Base-by-base conservation (phyloP, 179 eudicot genomes). In the Patellifolia procumbens region DNA sequence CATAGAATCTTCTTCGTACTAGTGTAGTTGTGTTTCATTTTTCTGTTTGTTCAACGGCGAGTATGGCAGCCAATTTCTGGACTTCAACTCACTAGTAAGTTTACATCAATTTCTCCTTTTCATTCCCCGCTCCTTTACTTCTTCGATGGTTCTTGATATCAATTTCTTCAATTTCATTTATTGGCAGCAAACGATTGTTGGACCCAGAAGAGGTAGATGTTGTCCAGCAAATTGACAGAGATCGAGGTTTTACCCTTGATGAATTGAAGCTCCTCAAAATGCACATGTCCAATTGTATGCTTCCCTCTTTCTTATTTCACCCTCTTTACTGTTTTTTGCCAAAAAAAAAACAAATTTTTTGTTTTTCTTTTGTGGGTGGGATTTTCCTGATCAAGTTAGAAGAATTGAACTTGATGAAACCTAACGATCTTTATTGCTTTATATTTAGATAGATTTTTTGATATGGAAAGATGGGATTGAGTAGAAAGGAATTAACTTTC, bases 51-150 rank as follows among this genome's bases (percentile, higher is more conserved):
- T 0, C 67, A 67, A 28, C 16, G 49, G 62, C 42, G 28, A 73
- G 22, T 22, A 93, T 93, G 98, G 98, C 98, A 63, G 91, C 98
- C 70, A 93, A 93, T 85, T 93, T 93, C 91, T 93, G 98, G 98
- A 88, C 90, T 28, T 94, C 98, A 24, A 81, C 98, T 49, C 98
- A 94, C 86, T 90, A 83, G 97, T 94, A 68, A 79, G 84, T 74
- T 34, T 39, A 39, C 6, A 5, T 39, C 43, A 39, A 39, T 39
- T 39, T 39, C 62, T 43, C 19, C 29, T 22, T 45, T 13, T 19
- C 55, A 71, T 28, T 12, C 68, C 31, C n/a, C 24, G 19, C 20
- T n/a, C n/a, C n/a, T n/a, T n/a, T 29, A 53, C 2, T 19, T 10
- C 37, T 17, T 55, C 31, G 48, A 15, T 64, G 9, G 74, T 29